These are phyloP conservation scores for Omphalea diandra DNA, from an alignment of 441 rosid genomes.

Conservation along the genomic window DNA sequence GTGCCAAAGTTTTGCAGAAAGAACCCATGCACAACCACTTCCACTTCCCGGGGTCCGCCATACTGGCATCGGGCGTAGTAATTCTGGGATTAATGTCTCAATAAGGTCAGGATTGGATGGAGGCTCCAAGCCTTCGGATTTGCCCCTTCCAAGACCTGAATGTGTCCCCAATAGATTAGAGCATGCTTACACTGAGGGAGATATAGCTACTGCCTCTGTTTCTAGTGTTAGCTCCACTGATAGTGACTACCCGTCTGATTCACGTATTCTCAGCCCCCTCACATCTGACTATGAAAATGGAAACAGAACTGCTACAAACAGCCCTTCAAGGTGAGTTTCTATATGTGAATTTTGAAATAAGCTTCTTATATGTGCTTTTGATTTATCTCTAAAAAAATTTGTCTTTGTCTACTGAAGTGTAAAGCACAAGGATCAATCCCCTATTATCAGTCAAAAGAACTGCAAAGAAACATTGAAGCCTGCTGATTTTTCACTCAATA, in stretches of 20 bases:
- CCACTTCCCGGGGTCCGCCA: slow-evolving; percentile 53
- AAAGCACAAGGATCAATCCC: slow-evolving; percentile 53
- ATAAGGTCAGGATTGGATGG: slow-evolving; percentile 36
- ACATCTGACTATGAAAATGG: slow-evolving; percentile 59
- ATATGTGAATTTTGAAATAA: neutral
- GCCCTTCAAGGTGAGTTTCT: slow-evolving; percentile 58
- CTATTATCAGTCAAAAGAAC: slow-evolving; percentile 37
- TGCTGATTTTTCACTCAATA: slow-evolving; percentile 39
- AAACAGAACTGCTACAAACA: slow-evolving; percentile 49
- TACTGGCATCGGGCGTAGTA: slow-evolving; percentile 32
- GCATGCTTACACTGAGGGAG: slow-evolving; percentile 52
- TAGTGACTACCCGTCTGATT: slow-evolving; percentile 56
- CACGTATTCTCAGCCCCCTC: slow-evolving; percentile 46
- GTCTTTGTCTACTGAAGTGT: slow-evolving; percentile 33
- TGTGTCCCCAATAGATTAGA: slow-evolving; percentile 37
- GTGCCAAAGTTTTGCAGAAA: slow-evolving; percentile 70
- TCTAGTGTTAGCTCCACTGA: slow-evolving; percentile 57
- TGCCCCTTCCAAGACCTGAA: slow-evolving; percentile 59
- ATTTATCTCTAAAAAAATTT: slow-evolving; percentile 16
- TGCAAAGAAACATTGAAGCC: slow-evolving; percentile 63
- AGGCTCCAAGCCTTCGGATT: slow-evolving; percentile 38
- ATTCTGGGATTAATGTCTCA: slow-evolving; percentile 44
- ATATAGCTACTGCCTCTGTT: slow-evolving; percentile 51
- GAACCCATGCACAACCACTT: slow-evolving; percentile 69
- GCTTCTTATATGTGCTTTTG: neutral